Base-by-base conservation (phyloP, 2,329 filamentous ascomycete species). In the Hymenoscyphus occultus region DNA sequence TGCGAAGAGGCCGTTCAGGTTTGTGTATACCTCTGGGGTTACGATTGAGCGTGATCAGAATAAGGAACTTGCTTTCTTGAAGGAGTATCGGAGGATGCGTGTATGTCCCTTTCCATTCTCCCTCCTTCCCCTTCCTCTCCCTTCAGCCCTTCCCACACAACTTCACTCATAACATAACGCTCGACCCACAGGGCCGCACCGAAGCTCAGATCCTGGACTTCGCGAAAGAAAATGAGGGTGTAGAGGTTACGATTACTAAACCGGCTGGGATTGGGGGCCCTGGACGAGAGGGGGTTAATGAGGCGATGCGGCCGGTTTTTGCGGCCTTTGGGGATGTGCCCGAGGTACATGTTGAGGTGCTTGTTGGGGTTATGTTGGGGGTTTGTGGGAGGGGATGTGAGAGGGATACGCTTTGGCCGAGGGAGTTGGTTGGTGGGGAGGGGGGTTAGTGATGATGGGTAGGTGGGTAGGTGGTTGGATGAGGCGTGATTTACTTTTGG, bases 1-100 rank as follows among this genome's bases (percentile, higher is more conserved):
- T 19, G 70, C 0, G 59, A 64, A 19, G 59, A 74, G 71, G 59
- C 78, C 80, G 0, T 74, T 83, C 32, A 78, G 78, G 2, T 83
- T 83, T 65, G 58, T 83, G 2, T 83, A 83, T 68, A 76, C 81
- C 65, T 85, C 82, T 66, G 83, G 82, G 2, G 69, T 74, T 1
- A 72, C 70, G 1, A 76, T 77, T 2, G 77, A 79, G 67, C 77
- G 81, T 1, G 82, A 84, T 59, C 79, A 75, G 19, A 76, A 70
- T 13, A 79, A 82, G 71, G 80, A 73, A 59, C 79, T 77, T 0
- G 68, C 65, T 63, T 69, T 77, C 14, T 68, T 78, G 39, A 70
- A 71, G 0, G 74, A 82, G 51, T 84, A 84, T 63, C 67, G 62
- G 4, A 62, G 79, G 5, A 77, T 84, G 77, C 72, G 83, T 16